Evolutionary conservation across 1,284 basidiomycete species (phyloP), one percentile per base, ranked within the genome.

Genomic region (Rhizopogon parksii): DNA sequence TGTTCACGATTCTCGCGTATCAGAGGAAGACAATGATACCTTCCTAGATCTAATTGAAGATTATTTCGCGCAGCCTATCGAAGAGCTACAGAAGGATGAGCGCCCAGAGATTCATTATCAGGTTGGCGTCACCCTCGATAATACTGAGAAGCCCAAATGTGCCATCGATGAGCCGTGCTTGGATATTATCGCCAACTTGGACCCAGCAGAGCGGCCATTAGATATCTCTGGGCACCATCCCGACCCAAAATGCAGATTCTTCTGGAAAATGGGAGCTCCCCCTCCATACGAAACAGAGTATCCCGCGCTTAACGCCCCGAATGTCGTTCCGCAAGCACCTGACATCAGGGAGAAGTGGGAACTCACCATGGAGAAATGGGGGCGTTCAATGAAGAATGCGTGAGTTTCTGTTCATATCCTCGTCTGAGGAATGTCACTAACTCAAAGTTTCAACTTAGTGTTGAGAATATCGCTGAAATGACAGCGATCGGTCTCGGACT

Each of bases 181-280:
- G 42, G 71, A 74, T 45, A 72, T 91, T 43, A 91, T 91, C 55
- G 78, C 79, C 49, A 74, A 74, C 1, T 74, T 95, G 19, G 87
- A 86, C 36, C 82, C 83, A 1, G 69, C 75, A 0, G 89, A 95
- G 62, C 70, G 93, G 34, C 92, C 93, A 2, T 67, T 95, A 42
- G 93, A 95, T 64, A 83, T 88, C 53, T 74, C 72, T 25, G 83
- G 74, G 1, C 87, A 92, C 58, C 75, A 78, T 8, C 89, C 91
- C 0, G 92, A 95, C 65, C 93, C 92, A 0, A 95, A 95, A 68
- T 94, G 90, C 64, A 79, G 92, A 58, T 94, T 94, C 76, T 95
- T 95, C 69, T 92, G 90, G 80, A 86, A 80, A 60, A 93, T 94
- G 91, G 77, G 80, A 53, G 75, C 81, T 48, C 70, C 70, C 8